Base-by-base conservation (phyloP, 1,284 basidiomycete species). In the Phellopilus nigrolimitatus region DNA sequence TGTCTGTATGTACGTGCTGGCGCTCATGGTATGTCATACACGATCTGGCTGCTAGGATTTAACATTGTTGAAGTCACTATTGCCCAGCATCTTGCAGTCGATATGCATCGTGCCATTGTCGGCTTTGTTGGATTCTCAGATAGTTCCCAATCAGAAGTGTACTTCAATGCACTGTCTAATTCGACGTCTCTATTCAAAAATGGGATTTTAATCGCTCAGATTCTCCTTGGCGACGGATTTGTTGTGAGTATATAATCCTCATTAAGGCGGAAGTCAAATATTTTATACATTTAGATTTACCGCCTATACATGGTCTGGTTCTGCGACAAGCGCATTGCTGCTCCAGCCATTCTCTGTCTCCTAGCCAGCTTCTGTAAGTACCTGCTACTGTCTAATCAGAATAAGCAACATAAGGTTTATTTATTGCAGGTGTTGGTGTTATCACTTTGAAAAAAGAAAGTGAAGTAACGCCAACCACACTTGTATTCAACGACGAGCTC, bases 181-280 rank as follows among this genome's bases (percentile, higher is more conserved):
- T 57, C 49, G 27, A 51, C 56, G 17, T 43, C 55, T 25, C 42
- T 59, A 13, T 53, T 57, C 39, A 49, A 51, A 30, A 57, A 39
- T n/a, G 45, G 47, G 5, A 59, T 57, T 15, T 59, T 56, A 42
- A 51, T 47, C 2, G 42, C 49, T 12, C 58, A 59, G 41, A 59
- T 56, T 1, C 48, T 59, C 27, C n/a, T 56, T 15, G 54, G 54
- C 10, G 54, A 56, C 24, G 42, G 39, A 5, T 31, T 56, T 17
- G 46, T 53, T 17, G 54, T 56, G 36, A 21, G 54, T 56, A 8
- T 17, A n/a, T 39, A 17, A 13, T 22, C 39, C 8, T 30, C 24
- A 17, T 4, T 28, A 8, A 21, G 34, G 7, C 28, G n/a, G n/a
- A n/a, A n/a, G n/a, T 46, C n/a, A 21, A 8, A 3, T 36, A 12